Evolutionary conservation across 768 basidiomycete genomes (phyloP), one percentile per base, ranked within the genome.

Genomic region (Tylopilus intermedius): DNA sequence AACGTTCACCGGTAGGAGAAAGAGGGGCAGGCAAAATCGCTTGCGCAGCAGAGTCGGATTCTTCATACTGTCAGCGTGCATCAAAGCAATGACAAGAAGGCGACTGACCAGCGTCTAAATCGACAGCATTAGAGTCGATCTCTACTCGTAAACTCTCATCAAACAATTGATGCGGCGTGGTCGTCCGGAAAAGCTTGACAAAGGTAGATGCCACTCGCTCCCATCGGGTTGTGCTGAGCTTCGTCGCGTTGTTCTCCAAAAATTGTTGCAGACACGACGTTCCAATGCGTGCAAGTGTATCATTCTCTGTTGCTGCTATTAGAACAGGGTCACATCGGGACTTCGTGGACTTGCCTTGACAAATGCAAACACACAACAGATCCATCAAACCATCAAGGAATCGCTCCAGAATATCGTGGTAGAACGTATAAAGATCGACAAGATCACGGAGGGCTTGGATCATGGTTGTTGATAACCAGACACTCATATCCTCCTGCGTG

Each of bases 381-480:
- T 98, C 95, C 58, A 99, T 68, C 13, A 99, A 73, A n/a, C 93
- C 91, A 63, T 98, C 96, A 37, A 98, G 74, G 69, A 89, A 90
- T 35, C 89, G 81, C 59, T 94, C 90, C 62, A 99, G 69, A 14
- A 84, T 91, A 48, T 90, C 86, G 66, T 97, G 98, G 74, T 93
- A 94, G 72, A 84, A 90, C 2, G 96, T 94, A 67, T 94, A 99
- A 21, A 99, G 80, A 65, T 95, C 92, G 53, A 99, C 90, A 56
- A 98, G 78, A 69, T 97, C 90, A 42, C 96, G 84, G 43, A 99
- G 79, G 1, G 96, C 96, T 66, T 97, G 94, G 46, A 98, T 96
- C 90, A 99, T 94, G 2, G 96, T 99, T 13, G 96, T 96, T 24
- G 94, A 97, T 43, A 99, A 71, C 96, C 96, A 99, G 26, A 99